phyloP scores from a whole-genome alignment of 2,329 filamentous ascomycete genomes.

The Dothideomycetes sp. region DNA sequence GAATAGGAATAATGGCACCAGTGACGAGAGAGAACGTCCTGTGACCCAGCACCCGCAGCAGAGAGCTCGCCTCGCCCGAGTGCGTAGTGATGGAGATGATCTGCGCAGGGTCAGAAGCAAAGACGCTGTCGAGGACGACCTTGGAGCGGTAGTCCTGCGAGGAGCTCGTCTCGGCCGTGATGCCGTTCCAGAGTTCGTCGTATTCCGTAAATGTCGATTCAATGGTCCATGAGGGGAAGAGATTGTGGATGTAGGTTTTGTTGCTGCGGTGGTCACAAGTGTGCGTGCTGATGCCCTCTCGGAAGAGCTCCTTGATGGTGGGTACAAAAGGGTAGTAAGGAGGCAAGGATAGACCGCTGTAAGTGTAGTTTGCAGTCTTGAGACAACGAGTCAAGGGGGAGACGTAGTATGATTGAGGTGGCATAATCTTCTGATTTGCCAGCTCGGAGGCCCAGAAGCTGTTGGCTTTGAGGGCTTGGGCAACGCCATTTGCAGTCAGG shows the following conservation, averaged over 20 bases:
- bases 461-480: conserved; percentile 48
- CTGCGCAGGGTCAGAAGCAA: conserved; percentile 39
- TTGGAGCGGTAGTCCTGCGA: conserved; percentile 43
- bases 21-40: conserved; percentile 52
- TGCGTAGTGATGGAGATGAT: conserved; percentile 52
- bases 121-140: conserved; percentile 45
- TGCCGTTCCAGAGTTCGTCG: conserved; percentile 42
- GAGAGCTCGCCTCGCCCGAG: conserved; percentile 43
- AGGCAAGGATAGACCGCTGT: conserved; percentile 43
- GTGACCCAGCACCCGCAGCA: conserved; percentile 49
- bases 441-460: conserved; percentile 48
- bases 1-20: conserved; percentile 55
- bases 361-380: conserved; percentile 53
- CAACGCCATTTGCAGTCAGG: conserved; percentile 46
- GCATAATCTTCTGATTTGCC: conserved; percentile 41
- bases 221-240: conserved; percentile 45
- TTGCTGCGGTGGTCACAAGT: conserved; percentile 54
- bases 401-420: conserved; percentile 54
- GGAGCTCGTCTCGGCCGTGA: conserved; percentile 37
- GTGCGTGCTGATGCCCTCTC: conserved; percentile 56
- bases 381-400: conserved; percentile 54
- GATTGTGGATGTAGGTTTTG: conserved; percentile 41
- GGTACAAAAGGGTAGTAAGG: conserved; percentile 43
- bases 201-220: conserved; percentile 50
- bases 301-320: conserved; percentile 52